Evolutionary conservation across 352 stramenopile genomes (phyloP).

Genomic region (Pseudoperonospora humuli): DNA sequence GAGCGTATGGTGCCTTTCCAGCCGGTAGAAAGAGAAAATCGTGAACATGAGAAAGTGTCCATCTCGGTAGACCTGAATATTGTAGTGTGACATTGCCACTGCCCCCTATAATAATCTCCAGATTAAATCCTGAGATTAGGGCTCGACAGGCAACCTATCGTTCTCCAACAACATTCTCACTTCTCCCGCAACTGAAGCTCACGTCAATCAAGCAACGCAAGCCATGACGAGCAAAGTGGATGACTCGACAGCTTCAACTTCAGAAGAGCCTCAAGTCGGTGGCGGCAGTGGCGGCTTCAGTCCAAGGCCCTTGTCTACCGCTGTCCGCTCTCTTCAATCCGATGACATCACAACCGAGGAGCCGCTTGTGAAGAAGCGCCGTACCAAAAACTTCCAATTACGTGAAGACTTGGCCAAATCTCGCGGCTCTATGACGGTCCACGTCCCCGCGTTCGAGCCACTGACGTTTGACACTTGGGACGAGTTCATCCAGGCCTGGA

Average conservation of each 20-base stretch:
- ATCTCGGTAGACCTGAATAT: too few species aligned
- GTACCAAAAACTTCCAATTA: slow-evolving; percentile 77
- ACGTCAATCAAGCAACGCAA: slow-evolving; percentile 3
- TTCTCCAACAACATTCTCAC: slow-evolving; percentile 2
- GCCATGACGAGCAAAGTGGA: slow-evolving; percentile 4
- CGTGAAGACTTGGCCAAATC: slow-evolving; percentile 62
- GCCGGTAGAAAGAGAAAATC: too few species aligned
- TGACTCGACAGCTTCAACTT: background rate
- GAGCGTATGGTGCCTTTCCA: too few species aligned
- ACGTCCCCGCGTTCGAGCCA: slow-evolving; percentile 42
- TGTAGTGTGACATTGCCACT: too few species aligned
- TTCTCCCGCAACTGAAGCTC: slow-evolving; percentile 4
- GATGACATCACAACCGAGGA: slow-evolving; percentile 4
- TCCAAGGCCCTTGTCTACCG: background rate
- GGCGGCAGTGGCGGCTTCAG: background rate
- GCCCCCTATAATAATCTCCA: too few species aligned
- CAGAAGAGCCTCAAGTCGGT: background rate
- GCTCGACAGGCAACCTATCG: too few species aligned
- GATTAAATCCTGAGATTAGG: too few species aligned
- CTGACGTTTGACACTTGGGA: slow-evolving; percentile 57
- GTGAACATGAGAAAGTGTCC: too few species aligned
- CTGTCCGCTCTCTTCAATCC: background rate
- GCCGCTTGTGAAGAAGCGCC: slow-evolving; percentile 62
- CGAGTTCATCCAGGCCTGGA: slow-evolving; percentile 58
- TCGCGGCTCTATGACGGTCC: slow-evolving; percentile 32